A percentile compares a stretch with the other conserved stretches of the same genome.
phyloP scores from a whole-genome alignment of 306 rosid species.

The Senna siamea region DNA sequence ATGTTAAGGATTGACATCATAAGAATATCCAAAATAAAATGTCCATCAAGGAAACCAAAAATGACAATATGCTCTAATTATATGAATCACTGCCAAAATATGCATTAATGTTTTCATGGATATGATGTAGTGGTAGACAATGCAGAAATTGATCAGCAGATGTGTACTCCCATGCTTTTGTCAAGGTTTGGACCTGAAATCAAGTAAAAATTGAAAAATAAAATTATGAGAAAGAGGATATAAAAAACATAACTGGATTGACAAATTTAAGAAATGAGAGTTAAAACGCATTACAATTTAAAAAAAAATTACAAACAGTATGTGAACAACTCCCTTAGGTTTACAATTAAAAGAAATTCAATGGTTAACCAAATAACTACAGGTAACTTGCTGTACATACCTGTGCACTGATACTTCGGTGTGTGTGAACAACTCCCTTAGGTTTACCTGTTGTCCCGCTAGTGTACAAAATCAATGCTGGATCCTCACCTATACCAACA shows the following conservation, averaged over 20 bases:
- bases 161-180: conserved; percentile 89
- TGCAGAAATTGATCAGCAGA: conserved; percentile 80
- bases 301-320: conserved; percentile 21
- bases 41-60: conserved; percentile 30
- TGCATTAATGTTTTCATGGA: conserved; percentile 53
- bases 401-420: conserved; percentile 80
- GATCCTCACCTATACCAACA: conserved; percentile 74
- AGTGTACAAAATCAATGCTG: conserved; percentile 85
- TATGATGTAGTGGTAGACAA: conserved; percentile 93
- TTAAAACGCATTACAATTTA: not conserved
- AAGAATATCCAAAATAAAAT: conserved; percentile 33
- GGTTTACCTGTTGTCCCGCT: conserved; percentile 99
- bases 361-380: conserved; percentile 18
- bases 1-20: conserved; percentile 60
- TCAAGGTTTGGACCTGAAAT: conserved; percentile 84
- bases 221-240: conserved; percentile 22
- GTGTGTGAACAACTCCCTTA: conserved; percentile 97
- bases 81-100: conserved; percentile 24
- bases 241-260: conserved; percentile 10
- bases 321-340: too few relatives aligned
- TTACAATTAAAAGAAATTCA: not conserved
- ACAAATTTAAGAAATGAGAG: not conserved
- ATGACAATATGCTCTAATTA: conserved; percentile 32
- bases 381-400: conserved; percentile 46
- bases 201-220: conserved; percentile 28